Evolutionary conservation across 2,329 filamentous ascomycete species (phyloP).

Genomic region (Epichloe typhina): DNA sequence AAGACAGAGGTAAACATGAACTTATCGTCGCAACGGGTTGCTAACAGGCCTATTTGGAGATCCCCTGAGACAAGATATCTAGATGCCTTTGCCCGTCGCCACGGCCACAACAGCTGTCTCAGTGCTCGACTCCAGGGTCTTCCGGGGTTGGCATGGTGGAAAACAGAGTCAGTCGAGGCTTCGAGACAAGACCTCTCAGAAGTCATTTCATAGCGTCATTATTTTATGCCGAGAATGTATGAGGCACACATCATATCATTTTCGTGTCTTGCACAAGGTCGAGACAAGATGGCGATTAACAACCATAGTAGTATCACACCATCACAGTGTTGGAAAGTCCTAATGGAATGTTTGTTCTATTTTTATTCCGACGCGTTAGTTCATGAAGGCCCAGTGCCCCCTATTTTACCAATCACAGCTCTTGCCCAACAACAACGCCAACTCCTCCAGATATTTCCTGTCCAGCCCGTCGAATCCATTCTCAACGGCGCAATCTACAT

Average conservation of each 20-base stretch:
- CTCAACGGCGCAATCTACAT: slow-evolving; percentile 59
- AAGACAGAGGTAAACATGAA: slow-evolving; percentile 1
- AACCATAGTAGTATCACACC: background rate
- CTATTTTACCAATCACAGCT: slow-evolving; percentile 50
- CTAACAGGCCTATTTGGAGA: background rate
- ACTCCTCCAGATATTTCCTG: slow-evolving; percentile 47
- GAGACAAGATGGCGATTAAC: no score
- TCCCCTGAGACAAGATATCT: background rate
- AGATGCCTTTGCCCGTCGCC: background rate
- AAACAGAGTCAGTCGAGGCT: background rate
- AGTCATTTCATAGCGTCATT: background rate
- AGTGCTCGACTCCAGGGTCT: background rate
- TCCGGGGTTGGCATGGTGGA: background rate
- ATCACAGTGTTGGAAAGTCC: background rate
- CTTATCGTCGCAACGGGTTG: background rate
- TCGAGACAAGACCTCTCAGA: background rate
- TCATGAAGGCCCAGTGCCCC: background rate
- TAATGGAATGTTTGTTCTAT: background rate
- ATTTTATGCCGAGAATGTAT: background rate
- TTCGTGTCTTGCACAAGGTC: background rate
- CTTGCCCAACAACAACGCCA: slow-evolving; percentile 45
- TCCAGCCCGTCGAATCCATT: slow-evolving; percentile 60
- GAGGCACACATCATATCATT: background rate
- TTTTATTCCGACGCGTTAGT: background rate
- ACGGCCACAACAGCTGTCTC: slow-evolving; percentile 1